Conservation (phyloP, 805 yeast genomes). For the Candida xiaguanensis region DNA sequence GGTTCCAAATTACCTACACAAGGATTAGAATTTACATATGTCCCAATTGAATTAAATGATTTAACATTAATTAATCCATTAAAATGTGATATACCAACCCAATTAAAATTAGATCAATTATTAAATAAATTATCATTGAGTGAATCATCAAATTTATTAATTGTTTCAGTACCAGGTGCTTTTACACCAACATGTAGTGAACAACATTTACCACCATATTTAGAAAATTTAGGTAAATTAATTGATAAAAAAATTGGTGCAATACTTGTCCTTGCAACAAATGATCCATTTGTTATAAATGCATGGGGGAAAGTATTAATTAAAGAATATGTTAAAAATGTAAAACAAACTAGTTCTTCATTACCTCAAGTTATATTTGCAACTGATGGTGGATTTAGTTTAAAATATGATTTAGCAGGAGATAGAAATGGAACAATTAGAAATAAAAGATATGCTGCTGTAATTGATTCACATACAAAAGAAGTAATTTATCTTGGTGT, state of each 20-base stretch:
- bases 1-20: constrained; percentile 32
- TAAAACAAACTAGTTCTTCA: constrained; percentile 14
- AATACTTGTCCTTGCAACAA: constrained; percentile 33
- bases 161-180: constrained; percentile 42
- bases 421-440: constrained; percentile 37
- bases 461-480: constrained; percentile 24
- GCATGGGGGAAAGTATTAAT: constrained; percentile 44
- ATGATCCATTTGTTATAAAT: constrained; percentile 40
- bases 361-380: constrained; percentile 35
- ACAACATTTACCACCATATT: constrained; percentile 39
- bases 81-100: constrained; percentile 33
- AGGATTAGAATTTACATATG: constrained; percentile 30
- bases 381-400: constrained; percentile 35
- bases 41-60: constrained; percentile 33
- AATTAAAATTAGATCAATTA: constrained; percentile 31
- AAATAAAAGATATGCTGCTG: constrained; percentile 38
- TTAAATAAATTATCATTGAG: constrained; percentile 18
- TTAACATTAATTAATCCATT: constrained; percentile 23
- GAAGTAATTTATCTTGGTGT: constrained; percentile 32
- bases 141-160: constrained; percentile 22
- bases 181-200: constrained; percentile 46
- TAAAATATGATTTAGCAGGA: constrained; percentile 23
- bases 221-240: constrained; percentile 26
- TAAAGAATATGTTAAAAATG: constrained; percentile 17
- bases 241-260: constrained; percentile 24